Conservation (phyloP, 2,329 filamentous ascomycete species). For the Purpureocillium lavendulum region DNA sequence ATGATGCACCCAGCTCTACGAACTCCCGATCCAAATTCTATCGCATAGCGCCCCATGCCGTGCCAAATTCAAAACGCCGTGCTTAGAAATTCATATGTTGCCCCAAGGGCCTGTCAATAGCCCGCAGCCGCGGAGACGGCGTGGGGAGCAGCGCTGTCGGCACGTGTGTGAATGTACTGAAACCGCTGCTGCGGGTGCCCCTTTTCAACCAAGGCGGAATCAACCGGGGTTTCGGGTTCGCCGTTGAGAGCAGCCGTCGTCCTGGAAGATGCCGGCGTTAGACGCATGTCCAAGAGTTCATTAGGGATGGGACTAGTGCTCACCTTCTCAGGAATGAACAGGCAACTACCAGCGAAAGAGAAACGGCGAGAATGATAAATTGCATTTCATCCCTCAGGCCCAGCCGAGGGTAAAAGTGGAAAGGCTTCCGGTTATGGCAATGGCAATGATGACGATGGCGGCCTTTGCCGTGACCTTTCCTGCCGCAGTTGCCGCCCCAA, state of each 20-base stretch:
- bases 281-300: too few relatives aligned
- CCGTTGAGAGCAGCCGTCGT: not conserved
- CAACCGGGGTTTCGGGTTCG: not conserved
- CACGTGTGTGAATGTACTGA: not conserved
- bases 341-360: slow-evolving; percentile 8
- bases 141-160: not conserved
- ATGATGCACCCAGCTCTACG: too few relatives aligned
- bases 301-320: slow-evolving; percentile 4
- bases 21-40: not conserved
- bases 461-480: not conserved
- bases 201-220: slow-evolving; percentile 1
- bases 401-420: slow-evolving; percentile 3
- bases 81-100: not conserved
- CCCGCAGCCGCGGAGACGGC: too few relatives aligned
- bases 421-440: not conserved
- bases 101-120: too few relatives aligned
- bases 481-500: slow-evolving; percentile 4
- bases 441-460: not conserved
- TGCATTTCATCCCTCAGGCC: slow-evolving; percentile 9
- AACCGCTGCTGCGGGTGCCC: not conserved
- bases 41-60: not conserved
- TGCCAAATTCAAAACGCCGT: not conserved
- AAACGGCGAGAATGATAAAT: slow-evolving; percentile 8
- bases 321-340: slow-evolving; percentile 10
- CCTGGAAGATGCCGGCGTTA: not conserved